Percentiles rank a stretch among this genome's conserved stretches.
These are phyloP conservation scores for Microstegium vimineum DNA, from an alignment of 176 grass and related monocot species.

Conservation along the genomic window DNA sequence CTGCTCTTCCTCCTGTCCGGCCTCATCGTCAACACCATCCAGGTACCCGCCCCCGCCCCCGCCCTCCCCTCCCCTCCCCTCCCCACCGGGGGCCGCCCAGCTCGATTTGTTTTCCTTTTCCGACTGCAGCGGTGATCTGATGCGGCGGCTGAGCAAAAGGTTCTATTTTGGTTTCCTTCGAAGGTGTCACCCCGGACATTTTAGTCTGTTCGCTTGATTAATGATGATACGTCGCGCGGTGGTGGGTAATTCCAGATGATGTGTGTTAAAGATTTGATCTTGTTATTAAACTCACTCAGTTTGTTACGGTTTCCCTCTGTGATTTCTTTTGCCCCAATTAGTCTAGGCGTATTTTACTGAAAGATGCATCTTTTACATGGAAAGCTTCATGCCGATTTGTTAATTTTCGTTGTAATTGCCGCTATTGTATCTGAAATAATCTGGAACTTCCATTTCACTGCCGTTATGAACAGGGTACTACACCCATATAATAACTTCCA, in stretches of 20 bases:
- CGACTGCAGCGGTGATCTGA: not conserved
- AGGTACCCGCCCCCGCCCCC: no score
- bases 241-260: not conserved
- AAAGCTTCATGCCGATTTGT: not conserved
- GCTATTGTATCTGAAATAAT: no score
- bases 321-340: not conserved
- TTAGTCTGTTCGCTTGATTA: not conserved
- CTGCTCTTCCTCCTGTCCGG: no score
- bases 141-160: not conserved
- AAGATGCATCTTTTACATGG: not conserved
- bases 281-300: not conserved
- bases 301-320: not conserved
- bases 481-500: no score
- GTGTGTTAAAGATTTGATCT: not conserved
- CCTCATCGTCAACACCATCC: conserved; percentile 50
- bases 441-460: no score
- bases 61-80: not conserved
- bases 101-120: not conserved
- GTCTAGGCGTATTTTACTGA: not conserved
- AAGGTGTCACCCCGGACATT: not conserved
- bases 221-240: not conserved
- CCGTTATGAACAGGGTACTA: no score
- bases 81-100: not conserved
- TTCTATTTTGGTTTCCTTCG: not conserved
- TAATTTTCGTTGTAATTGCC: not conserved